Evolutionary conservation across 257 asterid genomes (phyloP), one percentile per base, ranked within the genome.

Genomic region (Jaltomata sinuosa): DNA sequence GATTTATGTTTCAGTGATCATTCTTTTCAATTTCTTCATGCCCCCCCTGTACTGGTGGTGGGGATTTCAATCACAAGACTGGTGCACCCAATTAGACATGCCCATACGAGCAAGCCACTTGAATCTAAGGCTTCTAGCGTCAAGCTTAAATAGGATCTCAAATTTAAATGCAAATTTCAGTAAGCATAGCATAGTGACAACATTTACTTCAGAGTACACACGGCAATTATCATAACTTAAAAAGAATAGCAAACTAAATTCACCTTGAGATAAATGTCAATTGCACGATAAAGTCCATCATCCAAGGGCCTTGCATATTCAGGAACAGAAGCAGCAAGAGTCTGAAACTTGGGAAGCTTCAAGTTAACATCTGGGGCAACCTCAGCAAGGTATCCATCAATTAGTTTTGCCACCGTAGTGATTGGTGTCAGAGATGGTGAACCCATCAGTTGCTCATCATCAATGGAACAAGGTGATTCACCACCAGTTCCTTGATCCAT

Each of bases 281-380:
- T 90, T 38, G 99, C 97, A 61, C 99, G 98, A 87, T 96, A 96
- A 86, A 96, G 98, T 27, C 99, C 98, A 49, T 96, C 99, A 82
- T 96, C 99, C 87, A 96, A 89, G 47, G 98, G 97, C 85, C 99
- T 91, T 3, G 97, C 98, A 29, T 94, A 94, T 84, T 96, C 99
- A 0, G 99, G 99, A 49, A 96, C 93, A 77, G 93, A 93, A 78
- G 95, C 96, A 80, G 98, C 97, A 83, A 96, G 94, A 82, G 95
- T 83, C 86, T 92, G 96, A 91, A 96, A 94, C 89, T 96, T 94
- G 54, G 98, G 94, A 38, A 92, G 94, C 88, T 96, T 96, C 85
- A 96, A 88, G 88, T 94, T 93, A 50, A 93, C 93, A 83, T 96
- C 99, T 11, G 99, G 95, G 54, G 99, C 99, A 22, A 96, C 97